Percentiles rank a stretch among this genome's conserved stretches.
These are phyloP conservation scores for Hanseniaspora clermontiae DNA, from an alignment of 805 yeast genomes.

Conservation along the genomic window DNA sequence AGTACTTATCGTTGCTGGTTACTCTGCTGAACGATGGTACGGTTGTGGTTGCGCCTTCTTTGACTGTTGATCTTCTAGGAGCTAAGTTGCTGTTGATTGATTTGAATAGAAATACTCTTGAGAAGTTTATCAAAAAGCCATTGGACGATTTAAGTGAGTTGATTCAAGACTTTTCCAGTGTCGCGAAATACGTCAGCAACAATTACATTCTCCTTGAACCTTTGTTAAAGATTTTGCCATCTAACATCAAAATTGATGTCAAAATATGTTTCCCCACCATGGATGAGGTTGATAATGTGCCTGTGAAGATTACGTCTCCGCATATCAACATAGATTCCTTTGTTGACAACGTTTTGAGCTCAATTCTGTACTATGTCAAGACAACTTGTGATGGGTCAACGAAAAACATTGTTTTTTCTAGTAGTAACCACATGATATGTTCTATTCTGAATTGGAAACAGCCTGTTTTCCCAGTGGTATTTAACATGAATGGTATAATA, in stretches of 20 bases:
- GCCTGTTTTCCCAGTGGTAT: constrained; percentile 91
- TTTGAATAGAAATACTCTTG: constrained; percentile 31
- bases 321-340: constrained; percentile 51
- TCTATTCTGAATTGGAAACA: constrained; percentile 95
- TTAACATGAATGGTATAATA: constrained; percentile 59
- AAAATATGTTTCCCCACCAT: constrained; percentile 67
- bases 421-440: constrained; percentile 81
- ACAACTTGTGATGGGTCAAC: constrained; percentile 31
- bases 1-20: constrained; percentile 55
- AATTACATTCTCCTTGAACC: constrained; percentile 49
- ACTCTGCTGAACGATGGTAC: constrained; percentile 72
- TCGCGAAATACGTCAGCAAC: constrained; percentile 23
- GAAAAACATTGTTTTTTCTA: constrained; percentile 69
- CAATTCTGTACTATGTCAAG: constrained; percentile 66
- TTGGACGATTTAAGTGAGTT: constrained; percentile 19
- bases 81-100: constrained; percentile 51
- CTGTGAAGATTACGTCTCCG: constrained; percentile 31
- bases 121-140: constrained; percentile 24
- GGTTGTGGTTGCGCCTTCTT: constrained; percentile 65
- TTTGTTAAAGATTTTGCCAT: constrained; percentile 44
- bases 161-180: constrained; percentile 19
- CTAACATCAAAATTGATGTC: constrained; percentile 52
- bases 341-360: constrained; percentile 59
- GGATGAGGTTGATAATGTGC: constrained; percentile 32
- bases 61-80: constrained; percentile 36